Evolutionary conservation across 73 alveolate genomes (phyloP).

Genomic region (Paramecium sonneborni): DNA sequence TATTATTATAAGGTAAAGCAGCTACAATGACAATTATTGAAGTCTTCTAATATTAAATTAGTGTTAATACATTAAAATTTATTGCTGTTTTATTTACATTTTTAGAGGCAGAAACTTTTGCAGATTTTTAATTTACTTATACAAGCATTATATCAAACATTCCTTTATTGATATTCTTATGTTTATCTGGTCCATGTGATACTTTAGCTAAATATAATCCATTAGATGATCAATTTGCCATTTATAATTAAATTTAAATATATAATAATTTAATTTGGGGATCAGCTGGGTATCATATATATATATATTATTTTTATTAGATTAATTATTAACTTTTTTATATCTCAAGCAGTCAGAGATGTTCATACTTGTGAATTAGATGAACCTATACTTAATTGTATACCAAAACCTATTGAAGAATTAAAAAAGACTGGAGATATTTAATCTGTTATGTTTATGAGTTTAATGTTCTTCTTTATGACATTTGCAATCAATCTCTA

Average conservation of each 20-base stretch:
- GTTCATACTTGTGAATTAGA: neutral
- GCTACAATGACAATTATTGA: conserved; percentile 59
- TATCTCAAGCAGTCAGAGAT: neutral
- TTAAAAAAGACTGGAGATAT: neutral
- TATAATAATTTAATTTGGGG: conserved; percentile 26
- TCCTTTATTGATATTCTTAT: neutral
- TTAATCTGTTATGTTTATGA: neutral
- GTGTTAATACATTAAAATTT: conserved; percentile 31
- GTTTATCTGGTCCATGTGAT: conserved; percentile 21
- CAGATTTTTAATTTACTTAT: conserved; percentile 27
- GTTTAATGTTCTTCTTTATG: conserved; percentile 22
- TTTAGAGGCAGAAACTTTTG: conserved; percentile 1
- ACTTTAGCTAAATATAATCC: conserved; percentile 6
- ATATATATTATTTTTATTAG: no score
- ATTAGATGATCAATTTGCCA: conserved; percentile 21
- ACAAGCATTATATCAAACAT: neutral
- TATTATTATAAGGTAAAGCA: conserved; percentile 60
- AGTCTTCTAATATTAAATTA: conserved; percentile 42
- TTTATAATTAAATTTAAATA: neutral
- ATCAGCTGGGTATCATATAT: no score
- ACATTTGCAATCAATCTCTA: conserved; percentile 14
- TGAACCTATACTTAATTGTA: neutral
- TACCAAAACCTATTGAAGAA: conserved; percentile 35
- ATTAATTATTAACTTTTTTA: neutral
- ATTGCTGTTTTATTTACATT: neutral